A percentile compares a stretch with the other conserved stretches of the same genome.
Conservation (phyloP, 2,329 filamentous ascomycete species). For the Colletotrichum limetticola region DNA sequence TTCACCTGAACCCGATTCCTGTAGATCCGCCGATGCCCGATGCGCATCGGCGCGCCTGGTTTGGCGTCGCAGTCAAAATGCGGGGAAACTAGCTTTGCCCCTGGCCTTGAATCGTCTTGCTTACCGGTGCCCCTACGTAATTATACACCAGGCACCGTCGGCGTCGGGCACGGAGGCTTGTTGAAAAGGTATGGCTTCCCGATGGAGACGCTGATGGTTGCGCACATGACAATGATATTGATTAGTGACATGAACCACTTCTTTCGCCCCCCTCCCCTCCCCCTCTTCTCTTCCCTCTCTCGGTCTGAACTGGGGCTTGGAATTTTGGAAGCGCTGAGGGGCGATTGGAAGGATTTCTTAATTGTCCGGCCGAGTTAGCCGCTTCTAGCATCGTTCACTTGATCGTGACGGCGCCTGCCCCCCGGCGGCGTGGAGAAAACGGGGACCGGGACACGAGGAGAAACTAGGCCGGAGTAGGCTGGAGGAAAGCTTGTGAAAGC, state of each 20-base stretch:
- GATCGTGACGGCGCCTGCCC: neutral
- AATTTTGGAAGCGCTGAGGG: neutral
- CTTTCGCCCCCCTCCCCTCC: neutral
- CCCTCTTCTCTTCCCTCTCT: neutral
- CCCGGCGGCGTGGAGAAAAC: neutral
- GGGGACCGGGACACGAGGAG: neutral
- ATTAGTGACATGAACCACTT: neutral
- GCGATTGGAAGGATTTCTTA: constrained; percentile 23
- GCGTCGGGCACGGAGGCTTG: constrained; percentile 1
- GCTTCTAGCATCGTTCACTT: neutral
- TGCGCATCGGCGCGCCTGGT: neutral
- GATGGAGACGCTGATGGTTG: constrained; percentile 7
- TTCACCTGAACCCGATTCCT: neutral
- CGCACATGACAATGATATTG: neutral
- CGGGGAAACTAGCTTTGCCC: constrained; percentile 1
- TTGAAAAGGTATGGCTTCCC: neutral
- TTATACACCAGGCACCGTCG: neutral
- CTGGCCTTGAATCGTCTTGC: neutral
- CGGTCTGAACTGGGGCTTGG: neutral
- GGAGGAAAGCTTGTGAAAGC: neutral
- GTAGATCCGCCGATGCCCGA: constrained; percentile 32
- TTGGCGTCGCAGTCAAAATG: constrained; percentile 2
- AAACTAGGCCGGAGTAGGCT: constrained; percentile 9
- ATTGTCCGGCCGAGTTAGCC: constrained; percentile 17
- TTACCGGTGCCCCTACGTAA: neutral